Percentiles rank a stretch among this genome's conserved stretches.
Evolutionary conservation across 108 stramenopile genomes (phyloP).

Genomic region (Nitzschia inconspicua): DNA sequence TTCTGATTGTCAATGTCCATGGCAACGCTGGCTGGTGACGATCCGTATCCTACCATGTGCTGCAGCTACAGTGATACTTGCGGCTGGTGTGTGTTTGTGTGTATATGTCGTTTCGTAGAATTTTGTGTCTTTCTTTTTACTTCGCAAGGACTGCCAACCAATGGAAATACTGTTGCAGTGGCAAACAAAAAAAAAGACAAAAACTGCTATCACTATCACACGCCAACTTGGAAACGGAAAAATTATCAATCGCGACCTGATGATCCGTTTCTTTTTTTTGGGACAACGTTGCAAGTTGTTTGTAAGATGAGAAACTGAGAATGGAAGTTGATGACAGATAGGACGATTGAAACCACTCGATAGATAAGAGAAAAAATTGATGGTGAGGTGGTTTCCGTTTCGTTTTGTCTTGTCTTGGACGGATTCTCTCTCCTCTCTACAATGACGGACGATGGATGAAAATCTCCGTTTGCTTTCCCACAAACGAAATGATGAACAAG

Average conservation of each 20-base stretch:
- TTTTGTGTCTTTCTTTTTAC: not conserved
- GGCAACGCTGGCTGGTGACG: not conserved
- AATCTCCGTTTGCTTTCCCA: not conserved
- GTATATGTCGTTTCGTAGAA: not conserved
- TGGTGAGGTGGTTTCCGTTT: not conserved
- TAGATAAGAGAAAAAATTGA: not conserved
- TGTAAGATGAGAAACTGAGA: not conserved
- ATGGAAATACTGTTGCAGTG: not conserved
- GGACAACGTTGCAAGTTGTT: too few relatives aligned
- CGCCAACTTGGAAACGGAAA: too few relatives aligned
- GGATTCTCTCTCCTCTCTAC: not conserved
- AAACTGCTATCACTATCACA: not conserved
- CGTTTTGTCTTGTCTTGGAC: not conserved
- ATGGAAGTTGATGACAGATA: not conserved
- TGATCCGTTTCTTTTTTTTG: too few relatives aligned
- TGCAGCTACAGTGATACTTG: not conserved
- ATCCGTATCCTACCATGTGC: constrained; percentile 19
- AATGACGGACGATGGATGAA: not conserved
- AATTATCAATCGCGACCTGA: too few relatives aligned
- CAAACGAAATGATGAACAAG: not conserved
- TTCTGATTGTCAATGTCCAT: constrained; percentile 41
- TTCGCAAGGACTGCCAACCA: not conserved
- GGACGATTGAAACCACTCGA: not conserved
- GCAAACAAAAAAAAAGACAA: not conserved
- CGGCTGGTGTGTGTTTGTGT: not conserved